These are phyloP conservation scores for Mesembryanthemum crystallinum DNA, from an alignment of 148 eudicot genomes.

Conservation along the genomic window DNA sequence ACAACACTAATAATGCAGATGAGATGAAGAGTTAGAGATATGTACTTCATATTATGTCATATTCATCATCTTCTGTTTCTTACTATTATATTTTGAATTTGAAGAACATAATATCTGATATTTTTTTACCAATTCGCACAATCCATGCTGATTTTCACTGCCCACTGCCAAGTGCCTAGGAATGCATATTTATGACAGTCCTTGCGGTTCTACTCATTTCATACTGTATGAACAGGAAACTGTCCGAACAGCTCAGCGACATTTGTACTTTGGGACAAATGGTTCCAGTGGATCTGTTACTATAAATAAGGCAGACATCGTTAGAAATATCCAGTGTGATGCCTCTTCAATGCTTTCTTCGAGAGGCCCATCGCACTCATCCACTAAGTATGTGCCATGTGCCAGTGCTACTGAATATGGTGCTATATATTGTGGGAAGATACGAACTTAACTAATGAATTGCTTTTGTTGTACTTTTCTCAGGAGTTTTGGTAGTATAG, in stretches of 20 bases:
- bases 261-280: neutral
- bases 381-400: slow-evolving; percentile 24
- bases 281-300: slow-evolving; percentile 17
- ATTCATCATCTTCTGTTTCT: no score
- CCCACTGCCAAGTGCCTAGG: slow-evolving; percentile 3
- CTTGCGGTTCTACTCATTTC: slow-evolving; percentile 10
- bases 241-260: slow-evolving; percentile 9
- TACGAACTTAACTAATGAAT: neutral
- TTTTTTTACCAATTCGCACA: neutral
- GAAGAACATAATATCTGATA: neutral
- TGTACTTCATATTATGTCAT: no score
- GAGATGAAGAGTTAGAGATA: no score
- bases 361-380: slow-evolving; percentile 14
- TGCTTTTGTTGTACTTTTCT: slow-evolving; percentile 1
- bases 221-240: slow-evolving; percentile 5
- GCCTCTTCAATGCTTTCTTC: slow-evolving; percentile 29
- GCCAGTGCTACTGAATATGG: slow-evolving; percentile 5
- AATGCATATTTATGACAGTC: slow-evolving; percentile 7
- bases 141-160: neutral
- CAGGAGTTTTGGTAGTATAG: slow-evolving; percentile 25
- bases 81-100: no score
- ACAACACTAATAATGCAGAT: no score
- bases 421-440: slow-evolving; percentile 4
- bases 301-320: slow-evolving; percentile 13
- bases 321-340: slow-evolving; percentile 30